phyloP scores from a whole-genome alignment of 2,329 filamentous ascomycete species.

The Sclerotinia borealis region DNA sequence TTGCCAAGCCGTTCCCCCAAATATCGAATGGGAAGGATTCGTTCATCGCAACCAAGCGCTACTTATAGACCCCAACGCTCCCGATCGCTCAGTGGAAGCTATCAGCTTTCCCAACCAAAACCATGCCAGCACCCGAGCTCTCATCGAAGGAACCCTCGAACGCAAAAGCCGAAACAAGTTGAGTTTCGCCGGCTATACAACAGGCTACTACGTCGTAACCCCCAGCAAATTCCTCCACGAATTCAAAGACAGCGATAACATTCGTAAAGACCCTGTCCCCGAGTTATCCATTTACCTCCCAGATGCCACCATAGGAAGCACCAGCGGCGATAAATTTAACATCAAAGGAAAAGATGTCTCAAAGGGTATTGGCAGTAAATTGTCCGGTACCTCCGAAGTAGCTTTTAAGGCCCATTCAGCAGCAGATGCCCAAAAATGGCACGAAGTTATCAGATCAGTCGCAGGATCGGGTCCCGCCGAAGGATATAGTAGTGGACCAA shows the following conservation, averaged over 20 bases:
- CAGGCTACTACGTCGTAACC: constrained; percentile 85
- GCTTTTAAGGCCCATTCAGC: constrained; percentile 82
- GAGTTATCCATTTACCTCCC: constrained; percentile 89
- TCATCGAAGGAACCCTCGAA: constrained; percentile 85
- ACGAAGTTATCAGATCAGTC: constrained; percentile 52
- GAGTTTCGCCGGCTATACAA: constrained; percentile 65
- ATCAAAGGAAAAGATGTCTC: constrained; percentile 92
- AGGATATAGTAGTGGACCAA: constrained; percentile 19
- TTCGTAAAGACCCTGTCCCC: constrained; percentile 66
- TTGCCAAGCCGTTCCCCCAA: constrained; percentile 68
- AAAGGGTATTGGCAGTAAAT: constrained; percentile 72
- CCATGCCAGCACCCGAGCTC: constrained; percentile 69
- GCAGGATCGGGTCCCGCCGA: constrained; percentile 19
- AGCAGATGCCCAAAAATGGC: constrained; percentile 80
- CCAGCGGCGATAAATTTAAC: constrained; percentile 78
- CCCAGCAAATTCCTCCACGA: constrained; percentile 87
- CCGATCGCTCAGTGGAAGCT: constrained; percentile 65
- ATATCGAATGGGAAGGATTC: constrained; percentile 93
- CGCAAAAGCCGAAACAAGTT: constrained; percentile 86
- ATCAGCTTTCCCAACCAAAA: constrained; percentile 85
- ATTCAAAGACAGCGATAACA: constrained; percentile 84
- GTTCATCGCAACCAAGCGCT: constrained; percentile 61
- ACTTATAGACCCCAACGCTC: constrained; percentile 71
- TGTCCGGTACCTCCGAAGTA: constrained; percentile 74
- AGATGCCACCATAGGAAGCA: constrained; percentile 71